Conservation (phyloP, 371 early-diverging fungal species). For the Lichtheimia ornata region DNA sequence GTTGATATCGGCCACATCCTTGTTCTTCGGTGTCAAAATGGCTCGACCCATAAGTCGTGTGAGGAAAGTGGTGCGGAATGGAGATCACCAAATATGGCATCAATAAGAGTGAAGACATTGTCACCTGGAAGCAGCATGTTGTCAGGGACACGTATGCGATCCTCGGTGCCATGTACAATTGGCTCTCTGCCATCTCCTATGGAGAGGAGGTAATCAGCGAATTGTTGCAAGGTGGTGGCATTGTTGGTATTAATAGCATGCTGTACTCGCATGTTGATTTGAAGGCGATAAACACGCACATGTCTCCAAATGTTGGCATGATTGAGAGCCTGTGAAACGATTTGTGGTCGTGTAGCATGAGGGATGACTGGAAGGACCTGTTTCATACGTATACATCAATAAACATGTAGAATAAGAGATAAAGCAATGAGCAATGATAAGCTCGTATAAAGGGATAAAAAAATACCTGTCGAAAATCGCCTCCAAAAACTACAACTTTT, state of each 20-base stretch:
- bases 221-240: slow-evolving; percentile 4
- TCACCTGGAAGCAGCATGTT: background rate
- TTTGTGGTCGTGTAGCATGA: slow-evolving; percentile 8
- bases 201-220: slow-evolving; percentile 10
- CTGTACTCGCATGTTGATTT: slow-evolving; percentile 17
- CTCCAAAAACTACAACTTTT: slow-evolving; percentile 22
- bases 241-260: background rate
- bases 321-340: slow-evolving; percentile 5
- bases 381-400: background rate
- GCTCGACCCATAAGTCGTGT: background rate
- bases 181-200: slow-evolving; percentile 3
- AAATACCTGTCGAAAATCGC: slow-evolving; percentile 10
- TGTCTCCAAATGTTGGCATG: background rate
- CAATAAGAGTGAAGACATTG: background rate
- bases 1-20: background rate
- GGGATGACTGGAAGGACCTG: background rate
- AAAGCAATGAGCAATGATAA: background rate
- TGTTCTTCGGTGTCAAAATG: slow-evolving; percentile 4
- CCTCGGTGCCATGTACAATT: background rate
- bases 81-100: slow-evolving; percentile 3
- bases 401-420: background rate
- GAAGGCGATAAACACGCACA: slow-evolving; percentile 2
- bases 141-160: background rate
- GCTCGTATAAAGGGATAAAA: no score
- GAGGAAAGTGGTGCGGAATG: background rate